Evolutionary conservation across 2,329 filamentous ascomycete species (phyloP), one percentile per base, ranked within the genome.

Genomic region (Stenocarpella maydis): DNA sequence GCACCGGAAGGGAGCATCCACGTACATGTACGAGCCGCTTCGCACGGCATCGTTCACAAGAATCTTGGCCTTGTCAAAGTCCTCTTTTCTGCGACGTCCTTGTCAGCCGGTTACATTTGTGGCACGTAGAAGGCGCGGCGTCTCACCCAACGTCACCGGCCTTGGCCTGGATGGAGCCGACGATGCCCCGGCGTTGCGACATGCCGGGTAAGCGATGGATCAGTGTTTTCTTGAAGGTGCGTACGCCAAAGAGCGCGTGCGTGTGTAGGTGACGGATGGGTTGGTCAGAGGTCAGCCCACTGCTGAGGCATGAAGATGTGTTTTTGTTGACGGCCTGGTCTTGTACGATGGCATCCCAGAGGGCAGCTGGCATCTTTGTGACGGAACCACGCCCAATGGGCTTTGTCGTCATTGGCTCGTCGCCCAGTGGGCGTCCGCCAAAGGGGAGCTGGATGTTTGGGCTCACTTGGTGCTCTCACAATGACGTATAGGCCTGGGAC

Each of bases 1-100:
- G 14, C n/a, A 24, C 43, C 39, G 14, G 6, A 34, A 19, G 19
- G n/a, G 34, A 24, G 24, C 7, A 21, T 19, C 15, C 17, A 65
- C 69, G 80, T 97, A 98, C 72, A 97, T 80, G 77, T 96, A 97
- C 28, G 94, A 89, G 61, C 90, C 88, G 72, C 94, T 97, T 74
- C 85, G 88, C 64, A 90, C 88, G 39, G 93, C 92, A 75, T 93
- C 89, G 49, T 85, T 81, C 50, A 93, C 85, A 45, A 94, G 83
- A 19, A 80, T 80, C 73, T 84, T 88, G 67, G 92, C 87, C 72
- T 90, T 89, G 71, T 88, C 85, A 68, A 90, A 90, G 77, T 98
- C 95, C 73, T 95, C 90, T 72, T 88, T 83, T 52, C 88, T 90
- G 72, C 49, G 34, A 21, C 10, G 54, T 50, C n/a, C 71, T 65